A percentile compares a stretch with the other conserved stretches of the same genome.
Conservation (phyloP, 108 stramenopile species). For the Skeletonema tropicum region DNA sequence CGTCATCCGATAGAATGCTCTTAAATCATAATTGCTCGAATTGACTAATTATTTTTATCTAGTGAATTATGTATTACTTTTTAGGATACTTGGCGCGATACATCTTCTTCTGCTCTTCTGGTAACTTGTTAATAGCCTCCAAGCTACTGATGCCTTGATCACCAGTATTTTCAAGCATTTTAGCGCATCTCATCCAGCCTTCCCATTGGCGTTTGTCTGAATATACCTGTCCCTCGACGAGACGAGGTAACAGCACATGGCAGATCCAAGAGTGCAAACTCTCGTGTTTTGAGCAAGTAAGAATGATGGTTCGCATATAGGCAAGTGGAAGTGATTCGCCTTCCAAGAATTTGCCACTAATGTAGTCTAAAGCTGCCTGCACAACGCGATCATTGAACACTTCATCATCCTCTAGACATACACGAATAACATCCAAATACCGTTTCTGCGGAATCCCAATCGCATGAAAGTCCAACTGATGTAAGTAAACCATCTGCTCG, state of each 20-base stretch:
- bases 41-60: too few relatives aligned
- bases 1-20: background rate
- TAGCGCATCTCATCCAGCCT: conserved; percentile 92
- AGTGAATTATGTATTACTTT: conserved; percentile 12
- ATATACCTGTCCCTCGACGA: conserved; percentile 87
- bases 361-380: conserved; percentile 79
- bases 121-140: conserved; percentile 72
- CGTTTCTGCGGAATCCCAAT: conserved; percentile 79
- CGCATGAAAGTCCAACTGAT: conserved; percentile 80
- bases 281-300: conserved; percentile 87
- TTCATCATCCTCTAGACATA: conserved; percentile 81
- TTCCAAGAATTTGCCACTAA: conserved; percentile 74
- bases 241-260: conserved; percentile 75
- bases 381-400: conserved; percentile 81
- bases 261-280: conserved; percentile 89
- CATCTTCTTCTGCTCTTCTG: conserved; percentile 68
- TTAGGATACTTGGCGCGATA: conserved; percentile 69
- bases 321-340: conserved; percentile 79
- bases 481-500: conserved; percentile 84
- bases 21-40: background rate
- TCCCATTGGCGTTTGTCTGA: conserved; percentile 81
- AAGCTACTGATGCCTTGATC: conserved; percentile 70
- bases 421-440: conserved; percentile 75
- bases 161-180: conserved; percentile 76
- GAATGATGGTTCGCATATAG: conserved; percentile 89